Evolutionary conservation across 2,329 filamentous ascomycete species (phyloP), one percentile per base, ranked within the genome.

Genomic region (Alternaria conjuncta): DNA sequence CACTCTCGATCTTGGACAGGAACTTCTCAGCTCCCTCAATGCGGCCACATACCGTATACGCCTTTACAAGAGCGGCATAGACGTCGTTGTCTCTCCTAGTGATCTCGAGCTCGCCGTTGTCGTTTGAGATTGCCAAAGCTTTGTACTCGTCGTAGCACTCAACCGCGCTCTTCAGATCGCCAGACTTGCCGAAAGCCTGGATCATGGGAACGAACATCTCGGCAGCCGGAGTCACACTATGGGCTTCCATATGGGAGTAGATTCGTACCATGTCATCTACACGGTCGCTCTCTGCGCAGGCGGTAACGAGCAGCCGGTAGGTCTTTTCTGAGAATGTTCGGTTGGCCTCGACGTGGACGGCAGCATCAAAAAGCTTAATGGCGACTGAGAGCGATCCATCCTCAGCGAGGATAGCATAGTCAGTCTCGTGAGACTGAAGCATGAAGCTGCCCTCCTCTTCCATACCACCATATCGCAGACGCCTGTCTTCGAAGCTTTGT

Each of bases 131-230:
- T n/a, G 95, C 94, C 45, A 97, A 85, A 49, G 89, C 88, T 75
- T 93, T 93, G 85, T 98, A 98, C 81, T 97, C 93, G 68, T 96
- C 95, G 82, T 97, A 99, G 81, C 93, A 94, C 78, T 97, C 94
- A 7, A 98, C 92, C 20, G 94, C 96, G 71, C 92, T 96, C 72
- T 90, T 86, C 47, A 98, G 83, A 77, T 98, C 94, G 54, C 94
- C 92, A 11, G 87, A 87, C 45, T 88, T 87, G 64, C 93, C 93
- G 76, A 97, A 98, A 0, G 94, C 94, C n/a, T 92, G 90, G 78
- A 99, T 97, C 92, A 99, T 97, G 18, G 90, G 87, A 2, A 94
- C 92, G 81, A 97, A 98, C 56, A 95, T 92, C 49, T 91, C 89
- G 6, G 93, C 90, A 62, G 91, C 89, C 0, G 95, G 93, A 15